Evolutionary conservation across 495 filamentous ascomycete genomes (phyloP), one percentile per base, ranked within the genome.

Genomic region (Monascus purpureus): DNA sequence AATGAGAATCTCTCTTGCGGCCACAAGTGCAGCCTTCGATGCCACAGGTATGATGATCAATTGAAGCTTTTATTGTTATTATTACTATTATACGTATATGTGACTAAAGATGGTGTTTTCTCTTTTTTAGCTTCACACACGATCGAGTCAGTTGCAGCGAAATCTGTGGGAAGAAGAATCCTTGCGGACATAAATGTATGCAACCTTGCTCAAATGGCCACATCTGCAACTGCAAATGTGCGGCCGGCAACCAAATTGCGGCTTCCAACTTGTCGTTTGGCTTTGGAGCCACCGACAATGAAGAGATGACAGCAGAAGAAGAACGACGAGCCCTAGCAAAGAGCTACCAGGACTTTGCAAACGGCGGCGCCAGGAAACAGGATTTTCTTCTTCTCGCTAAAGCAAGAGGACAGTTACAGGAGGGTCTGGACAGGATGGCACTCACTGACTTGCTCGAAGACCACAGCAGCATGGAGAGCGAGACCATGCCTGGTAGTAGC

Each of bases 1-100:
- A 39, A 28, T 6, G 49, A 48, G 15, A 36, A 17, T 4, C 38
- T 70, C 5, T 4, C 39, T 2, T 68, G 65, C 32, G 57, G 57
- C 12, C 65, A 68, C 29, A 13, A 22, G 19, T 70, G 65, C 34
- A 14, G 29, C 2, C 24, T 57, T 0, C 31, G 22, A 26, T 70
- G 63, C 24, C 63, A 68, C 33, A 47, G 48, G 53, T 65, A 43
- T 40, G 47, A 25, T 12, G 17, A 5, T 15, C 6, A 28, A 16
- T 28, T 25, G 16, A 25, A 17, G 15, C 17, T 8, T 9, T 18
- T 17, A 25, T 25, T 9, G n/a, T 11, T 17, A 36, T 17, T 13
- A 28, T 4, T 27, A 9, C 25, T 4, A 5, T 27, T 27, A 4
- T 27, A n/a, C 25, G 4, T 9, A 15, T 8, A n/a, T n/a, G n/a